phyloP scores from a whole-genome alignment of 2,329 filamentous ascomycete genomes.

The Dryadomyces quercus-mongolicae region DNA sequence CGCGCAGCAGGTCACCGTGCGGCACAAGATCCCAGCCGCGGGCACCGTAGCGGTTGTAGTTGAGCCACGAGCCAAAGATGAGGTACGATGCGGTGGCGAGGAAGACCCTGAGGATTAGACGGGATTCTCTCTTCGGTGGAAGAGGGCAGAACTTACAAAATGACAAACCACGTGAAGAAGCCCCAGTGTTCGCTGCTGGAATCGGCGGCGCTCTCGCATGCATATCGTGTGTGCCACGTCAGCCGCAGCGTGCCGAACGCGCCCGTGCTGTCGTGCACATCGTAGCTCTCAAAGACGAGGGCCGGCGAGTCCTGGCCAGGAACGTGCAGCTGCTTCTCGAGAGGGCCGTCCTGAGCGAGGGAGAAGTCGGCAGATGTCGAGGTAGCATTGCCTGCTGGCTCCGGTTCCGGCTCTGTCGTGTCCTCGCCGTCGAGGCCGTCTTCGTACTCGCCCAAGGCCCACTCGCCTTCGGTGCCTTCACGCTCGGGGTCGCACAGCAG shows the following conservation, averaged over 20 bases:
- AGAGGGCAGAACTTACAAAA: conserved; percentile 1
- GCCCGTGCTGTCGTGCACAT: conserved; percentile 45
- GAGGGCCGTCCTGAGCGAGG: conserved; percentile 18
- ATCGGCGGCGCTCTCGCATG: conserved; percentile 49
- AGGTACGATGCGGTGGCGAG: conserved; percentile 77
- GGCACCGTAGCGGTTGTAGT: conserved; percentile 94
- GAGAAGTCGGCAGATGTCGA: conserved; percentile 18
- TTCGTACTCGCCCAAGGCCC: conserved; percentile 42
- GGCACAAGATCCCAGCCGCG: conserved; percentile 91
- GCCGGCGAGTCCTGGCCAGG: conserved; percentile 38
- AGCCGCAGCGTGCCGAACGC: conserved; percentile 41
- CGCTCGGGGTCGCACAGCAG: conserved; percentile 67
- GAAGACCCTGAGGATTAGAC: conserved; percentile 51
- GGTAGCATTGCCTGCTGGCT: conserved; percentile 4
- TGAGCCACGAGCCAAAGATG: conserved; percentile 97
- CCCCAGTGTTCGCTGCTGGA: conserved; percentile 58
- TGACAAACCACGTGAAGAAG: conserved; percentile 82
- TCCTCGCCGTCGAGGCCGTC: conserved; percentile 19
- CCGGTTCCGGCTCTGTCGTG: conserved; percentile 15
- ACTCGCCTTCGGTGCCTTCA: conserved; percentile 63
- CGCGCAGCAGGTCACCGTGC: conserved; percentile 82
- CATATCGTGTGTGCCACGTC: conserved; percentile 80
- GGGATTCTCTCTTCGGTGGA: no score
- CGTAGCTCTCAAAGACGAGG: conserved; percentile 67
- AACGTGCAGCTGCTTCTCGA: conserved; percentile 40